Evolutionary conservation across 805 yeast genomes (phyloP).

Genomic region (Starmerella apicola): DNA sequence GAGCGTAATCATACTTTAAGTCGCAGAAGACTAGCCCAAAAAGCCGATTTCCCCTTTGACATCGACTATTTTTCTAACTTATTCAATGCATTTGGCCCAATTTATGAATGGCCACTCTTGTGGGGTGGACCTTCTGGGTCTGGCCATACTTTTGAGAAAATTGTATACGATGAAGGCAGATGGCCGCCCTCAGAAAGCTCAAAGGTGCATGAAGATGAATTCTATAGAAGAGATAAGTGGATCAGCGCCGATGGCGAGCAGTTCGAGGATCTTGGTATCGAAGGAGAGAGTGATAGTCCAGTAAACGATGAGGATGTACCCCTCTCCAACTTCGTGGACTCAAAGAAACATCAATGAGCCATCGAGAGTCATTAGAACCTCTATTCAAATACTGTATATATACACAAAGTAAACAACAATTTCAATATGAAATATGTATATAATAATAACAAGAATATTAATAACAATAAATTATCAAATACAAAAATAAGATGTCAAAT

Average conservation of each 20-base stretch:
- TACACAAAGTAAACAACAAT: background rate
- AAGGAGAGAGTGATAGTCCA: too few species aligned
- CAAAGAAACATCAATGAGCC: too few species aligned
- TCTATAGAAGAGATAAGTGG: conserved; percentile 43
- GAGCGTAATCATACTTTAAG: conserved; percentile 67
- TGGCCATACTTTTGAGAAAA: conserved; percentile 48
- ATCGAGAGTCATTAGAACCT: too few species aligned
- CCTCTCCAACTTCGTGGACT: conserved; percentile 8
- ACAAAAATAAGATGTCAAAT: background rate
- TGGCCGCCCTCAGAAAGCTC: conserved; percentile 74
- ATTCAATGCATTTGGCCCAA: conserved; percentile 40
- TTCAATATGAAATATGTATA: background rate
- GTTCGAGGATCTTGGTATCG: conserved; percentile 80
- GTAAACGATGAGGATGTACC: conserved; percentile 14
- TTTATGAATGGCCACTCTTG: conserved; percentile 52
- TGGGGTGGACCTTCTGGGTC: conserved; percentile 50
- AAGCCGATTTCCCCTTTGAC: conserved; percentile 68
- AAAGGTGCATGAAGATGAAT: conserved; percentile 21
- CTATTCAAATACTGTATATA: too few species aligned
- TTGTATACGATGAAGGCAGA: conserved; percentile 48
- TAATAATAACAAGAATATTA: background rate
- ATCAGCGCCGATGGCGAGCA: conserved; percentile 71
- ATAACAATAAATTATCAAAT: background rate
- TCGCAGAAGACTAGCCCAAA: conserved; percentile 25
- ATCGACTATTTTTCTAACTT: conserved; percentile 47